Evolutionary conservation across 768 basidiomycete species (phyloP).

Genomic region (Xanthoconium purpureum): DNA sequence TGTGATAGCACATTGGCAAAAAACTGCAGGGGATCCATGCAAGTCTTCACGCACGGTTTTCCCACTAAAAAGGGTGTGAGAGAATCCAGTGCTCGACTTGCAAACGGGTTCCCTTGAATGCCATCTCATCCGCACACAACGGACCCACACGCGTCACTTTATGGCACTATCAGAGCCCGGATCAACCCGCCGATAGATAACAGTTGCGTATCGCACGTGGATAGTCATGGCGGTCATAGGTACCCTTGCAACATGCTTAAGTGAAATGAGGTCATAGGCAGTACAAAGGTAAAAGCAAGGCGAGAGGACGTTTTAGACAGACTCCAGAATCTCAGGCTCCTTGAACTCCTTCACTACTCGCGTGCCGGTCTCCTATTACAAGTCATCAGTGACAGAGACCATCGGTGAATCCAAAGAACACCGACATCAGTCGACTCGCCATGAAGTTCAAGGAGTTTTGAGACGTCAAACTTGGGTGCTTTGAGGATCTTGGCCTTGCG

Average conservation of each 20-base stretch:
- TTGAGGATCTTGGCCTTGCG: slow-evolving; percentile 99
- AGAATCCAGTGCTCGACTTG: too few species aligned
- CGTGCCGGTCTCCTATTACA: slow-evolving; percentile 82
- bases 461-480: slow-evolving; percentile 93
- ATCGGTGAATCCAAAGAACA: not conserved
- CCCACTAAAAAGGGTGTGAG: too few species aligned
- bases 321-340: slow-evolving; percentile 92
- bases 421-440: slow-evolving; percentile 92
- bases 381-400: slow-evolving; percentile 4
- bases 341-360: slow-evolving; percentile 95
- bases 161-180: too few species aligned
- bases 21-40: not conserved
- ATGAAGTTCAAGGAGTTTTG: slow-evolving; percentile 95
- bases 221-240: slow-evolving; percentile 10
- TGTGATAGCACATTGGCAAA: not conserved
- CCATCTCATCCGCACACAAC: too few species aligned
- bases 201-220: too few species aligned
- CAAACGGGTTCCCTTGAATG: too few species aligned
- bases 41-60: too few species aligned
- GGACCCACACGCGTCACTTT: too few species aligned
- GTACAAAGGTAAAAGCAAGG: slow-evolving; percentile 37
- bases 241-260: slow-evolving; percentile 38
- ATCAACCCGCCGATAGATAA: too few species aligned
- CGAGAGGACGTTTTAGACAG: slow-evolving; percentile 63
- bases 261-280: slow-evolving; percentile 28